phyloP scores from a whole-genome alignment of 1,139 yeast species.

The Saccharomyces hybrid region DNA sequence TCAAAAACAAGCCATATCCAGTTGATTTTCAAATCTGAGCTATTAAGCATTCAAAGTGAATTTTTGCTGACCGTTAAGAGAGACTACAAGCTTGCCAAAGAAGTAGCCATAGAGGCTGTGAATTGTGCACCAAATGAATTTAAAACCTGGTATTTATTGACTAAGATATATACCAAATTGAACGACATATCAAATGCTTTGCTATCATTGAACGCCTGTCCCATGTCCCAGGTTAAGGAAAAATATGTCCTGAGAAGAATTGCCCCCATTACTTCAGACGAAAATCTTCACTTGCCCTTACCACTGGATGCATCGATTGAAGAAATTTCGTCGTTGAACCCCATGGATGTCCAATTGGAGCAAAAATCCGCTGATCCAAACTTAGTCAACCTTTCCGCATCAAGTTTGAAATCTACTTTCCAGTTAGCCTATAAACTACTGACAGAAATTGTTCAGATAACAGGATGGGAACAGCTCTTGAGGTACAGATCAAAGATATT shows the following conservation, averaged over 20 bases:
- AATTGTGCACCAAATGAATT: slow-evolving; percentile 89
- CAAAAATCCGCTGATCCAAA: slow-evolving; percentile 57
- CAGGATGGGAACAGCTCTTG: slow-evolving; percentile 88
- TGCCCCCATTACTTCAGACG: slow-evolving; percentile 31
- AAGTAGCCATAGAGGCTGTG: slow-evolving; percentile 73
- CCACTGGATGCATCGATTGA: slow-evolving; percentile 70
- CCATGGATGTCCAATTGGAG: slow-evolving; percentile 52
- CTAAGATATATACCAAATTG: slow-evolving; percentile 63
- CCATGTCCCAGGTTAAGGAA: slow-evolving; percentile 83
- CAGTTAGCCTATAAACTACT: slow-evolving; percentile 77
- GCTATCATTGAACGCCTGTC: slow-evolving; percentile 83
- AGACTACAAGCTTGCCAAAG: slow-evolving; percentile 67
- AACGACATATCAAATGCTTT: slow-evolving; percentile 83
- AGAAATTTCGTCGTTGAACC: slow-evolving; percentile 45
- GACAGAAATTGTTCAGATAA: slow-evolving; percentile 64
- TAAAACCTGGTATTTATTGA: slow-evolving; percentile 79
- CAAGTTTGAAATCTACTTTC: slow-evolving; percentile 77
- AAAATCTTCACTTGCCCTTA: slow-evolving; percentile 61
- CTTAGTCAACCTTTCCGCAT: slow-evolving; percentile 72
- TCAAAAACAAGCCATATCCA: slow-evolving; percentile 21
- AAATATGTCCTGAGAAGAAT: slow-evolving; percentile 50
- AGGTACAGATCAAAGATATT: slow-evolving; percentile 82
- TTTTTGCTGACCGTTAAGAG: slow-evolving; percentile 58
- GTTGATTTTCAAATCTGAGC: slow-evolving; percentile 26
- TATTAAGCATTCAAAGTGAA: slow-evolving; percentile 52